Conservation (phyloP, 192 early-diverging fungal species). For the Podochytrium sp. region DNA sequence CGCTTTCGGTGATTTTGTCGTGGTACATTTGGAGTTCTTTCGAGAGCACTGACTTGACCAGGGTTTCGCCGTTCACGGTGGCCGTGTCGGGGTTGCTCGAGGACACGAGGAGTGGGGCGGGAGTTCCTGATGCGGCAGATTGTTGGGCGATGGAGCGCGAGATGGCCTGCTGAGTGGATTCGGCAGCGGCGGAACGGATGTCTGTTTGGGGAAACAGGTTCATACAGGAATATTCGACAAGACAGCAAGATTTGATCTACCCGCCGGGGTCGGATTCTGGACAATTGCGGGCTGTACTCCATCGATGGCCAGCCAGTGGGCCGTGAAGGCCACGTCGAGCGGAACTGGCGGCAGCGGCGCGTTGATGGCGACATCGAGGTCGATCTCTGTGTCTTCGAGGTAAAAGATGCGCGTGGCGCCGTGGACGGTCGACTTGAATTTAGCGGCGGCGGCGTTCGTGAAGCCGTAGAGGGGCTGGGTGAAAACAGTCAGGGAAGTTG, state of each 20-base stretch:
- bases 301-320: constrained; percentile 98
- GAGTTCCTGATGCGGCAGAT: not conserved
- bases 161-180: not conserved
- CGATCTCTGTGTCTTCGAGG: constrained; percentile 91
- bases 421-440: constrained; percentile 65
- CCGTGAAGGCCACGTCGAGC: constrained; percentile 85
- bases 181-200: not conserved
- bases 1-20: constrained; percentile 83
- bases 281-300: constrained; percentile 97
- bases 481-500: no score
- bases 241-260: no score
- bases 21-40: constrained; percentile 94
- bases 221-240: no score
- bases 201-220: not conserved
- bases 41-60: constrained; percentile 90
- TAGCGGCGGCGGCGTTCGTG: constrained; percentile 63
- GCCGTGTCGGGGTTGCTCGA: constrained; percentile 57
- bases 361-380: constrained; percentile 87
- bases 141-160: not conserved
- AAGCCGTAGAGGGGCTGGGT: constrained; percentile 91
- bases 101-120: not conserved
- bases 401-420: constrained; percentile 74
- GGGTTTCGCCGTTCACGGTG: constrained; percentile 53
- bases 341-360: constrained; percentile 89
- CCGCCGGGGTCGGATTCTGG: constrained; percentile 87